phyloP scores from a whole-genome alignment of 306 rosid species.

The Fragaria ananassa region DNA sequence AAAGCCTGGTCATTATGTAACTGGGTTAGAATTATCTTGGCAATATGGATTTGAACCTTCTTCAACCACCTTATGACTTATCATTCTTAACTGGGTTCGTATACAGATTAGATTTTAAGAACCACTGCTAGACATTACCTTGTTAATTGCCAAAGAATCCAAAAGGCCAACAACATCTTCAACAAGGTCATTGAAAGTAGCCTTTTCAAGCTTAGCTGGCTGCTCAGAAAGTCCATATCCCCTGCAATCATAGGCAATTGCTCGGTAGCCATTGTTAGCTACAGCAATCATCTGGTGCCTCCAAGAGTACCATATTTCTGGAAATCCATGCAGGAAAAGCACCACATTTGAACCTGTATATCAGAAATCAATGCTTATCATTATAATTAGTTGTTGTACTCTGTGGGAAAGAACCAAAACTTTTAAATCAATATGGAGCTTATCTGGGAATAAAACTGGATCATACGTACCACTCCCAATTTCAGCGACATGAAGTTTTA shows the following conservation, averaged over 20 bases:
- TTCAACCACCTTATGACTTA: not conserved
- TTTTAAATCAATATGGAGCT: not conserved
- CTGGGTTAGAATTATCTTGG: not conserved
- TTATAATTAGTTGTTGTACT: not conserved
- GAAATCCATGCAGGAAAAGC: conserved; percentile 74
- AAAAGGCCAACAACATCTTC: conserved; percentile 47
- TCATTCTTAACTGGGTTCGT: not conserved
- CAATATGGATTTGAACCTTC: not conserved
- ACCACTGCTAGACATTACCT: conserved; percentile 25
- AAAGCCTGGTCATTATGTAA: conserved; percentile 31
- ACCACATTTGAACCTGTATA: conserved; percentile 55
- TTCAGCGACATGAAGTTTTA: conserved; percentile 70
- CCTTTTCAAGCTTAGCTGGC: conserved; percentile 52
- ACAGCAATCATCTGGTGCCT: conserved; percentile 66
- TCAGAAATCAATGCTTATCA: not conserved
- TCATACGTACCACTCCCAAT: conserved; percentile 38
- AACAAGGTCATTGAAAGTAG: conserved; percentile 36
- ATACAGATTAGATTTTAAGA: too few relatives aligned
- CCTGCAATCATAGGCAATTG: conserved; percentile 63
- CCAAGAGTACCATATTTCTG: conserved; percentile 85
- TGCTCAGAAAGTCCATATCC: conserved; percentile 83
- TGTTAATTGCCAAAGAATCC: conserved; percentile 49
- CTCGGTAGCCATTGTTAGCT: conserved; percentile 60
- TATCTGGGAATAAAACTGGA: not conserved
- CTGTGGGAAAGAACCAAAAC: too few relatives aligned